Evolutionary conservation across 1,284 basidiomycete species (phyloP), one percentile per base, ranked within the genome.

Genomic region (Trametes hirsuta): DNA sequence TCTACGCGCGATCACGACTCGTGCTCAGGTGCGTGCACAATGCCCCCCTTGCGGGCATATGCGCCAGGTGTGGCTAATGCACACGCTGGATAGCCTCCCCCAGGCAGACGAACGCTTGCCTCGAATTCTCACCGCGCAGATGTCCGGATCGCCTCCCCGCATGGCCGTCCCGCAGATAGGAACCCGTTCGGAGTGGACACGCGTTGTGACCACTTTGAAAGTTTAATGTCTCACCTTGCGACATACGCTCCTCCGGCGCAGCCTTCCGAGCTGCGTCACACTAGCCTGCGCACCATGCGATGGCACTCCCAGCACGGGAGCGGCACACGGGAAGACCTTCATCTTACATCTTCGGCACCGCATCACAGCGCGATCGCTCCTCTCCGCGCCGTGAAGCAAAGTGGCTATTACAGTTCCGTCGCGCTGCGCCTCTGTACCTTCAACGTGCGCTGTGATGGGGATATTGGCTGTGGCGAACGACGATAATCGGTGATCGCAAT

Each of bases 401-500:
- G 30, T 30, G 30, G 30, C 30, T 30, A 30, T 30, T 30, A 30
- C 30, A 8, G 2, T 30, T 30, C 0, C 5, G 30, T 30, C 30
- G 30, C 30, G 2, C 30, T 30, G 30, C 30, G 30, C 30, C 30
- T 30, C 8, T 30, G 30, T 40, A 40, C n/a, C 14, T 40, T 1
- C 39, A 40, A 18, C 14, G 39, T 46, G 21, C 44, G 44, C 14
- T 25, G 44, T 4, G 44, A 22, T 22, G 22, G 44, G 44, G 22
- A 5, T 8, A 14, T 42, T 22, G 30, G 36, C 36, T 37, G 44
- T 40, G 47, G 42, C 24, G 11, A 12, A 22, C 39, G 51, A 35
- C 44, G 51, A 58, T 50, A 47, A 59, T 64, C 59, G 63, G 49
- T 59, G 53, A 64, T 61, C 50, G 37, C 40, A n/a, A 53, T 55